Evolutionary conservation across 352 stramenopile genomes (phyloP), one percentile per base, ranked within the genome.

Genomic region (Blastocystis hominis): DNA sequence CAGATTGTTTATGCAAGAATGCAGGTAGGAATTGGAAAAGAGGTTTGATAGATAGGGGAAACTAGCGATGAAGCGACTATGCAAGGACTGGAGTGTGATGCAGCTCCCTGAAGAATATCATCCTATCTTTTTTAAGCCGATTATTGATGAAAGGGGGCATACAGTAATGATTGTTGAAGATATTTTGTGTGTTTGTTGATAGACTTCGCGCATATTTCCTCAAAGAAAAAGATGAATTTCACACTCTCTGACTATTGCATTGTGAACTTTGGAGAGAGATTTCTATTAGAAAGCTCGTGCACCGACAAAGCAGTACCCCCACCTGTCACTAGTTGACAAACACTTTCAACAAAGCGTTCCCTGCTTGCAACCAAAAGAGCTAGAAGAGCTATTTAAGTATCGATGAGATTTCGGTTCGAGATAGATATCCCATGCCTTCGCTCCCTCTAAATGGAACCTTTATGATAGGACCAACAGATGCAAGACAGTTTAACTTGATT

Each of bases 1-100:
- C 95, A 96, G 76, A 98, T 99, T 81, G 97, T 95, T 3, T 99
- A 99, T 89, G 97, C 96, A 42, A 91, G 96, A 9, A 96, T 99
- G 88, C 93, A 96, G 40, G 59, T 68, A 20, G 34, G 59, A 40
- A 40, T n/a, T 6, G 15, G 59, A 10, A 68, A 68, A 15, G 59
- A 6, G n/a, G 34, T 68, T 40, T 24, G 34, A 7, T 70, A 53
- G 53, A 30, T 30, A 77, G 68, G 76, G 76, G n/a, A 56, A 46
- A 4, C 50, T 3, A 9, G 63, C 78, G 24, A 76, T 86, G 76
- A 36, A 59, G 38, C 50, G 69, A 44, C 24, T 76, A 34, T 86
- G 76, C 50, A 77, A 61, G 30, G 76, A 76, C 30, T 86, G 76
- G 76, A 42, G 54, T 30, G 54, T 86, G 7, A 86, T 86, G 76